Evolutionary conservation across 2,329 filamentous ascomycete species (phyloP), one percentile per base, ranked within the genome.

Genomic region (Pseudopithomyces maydicus): DNA sequence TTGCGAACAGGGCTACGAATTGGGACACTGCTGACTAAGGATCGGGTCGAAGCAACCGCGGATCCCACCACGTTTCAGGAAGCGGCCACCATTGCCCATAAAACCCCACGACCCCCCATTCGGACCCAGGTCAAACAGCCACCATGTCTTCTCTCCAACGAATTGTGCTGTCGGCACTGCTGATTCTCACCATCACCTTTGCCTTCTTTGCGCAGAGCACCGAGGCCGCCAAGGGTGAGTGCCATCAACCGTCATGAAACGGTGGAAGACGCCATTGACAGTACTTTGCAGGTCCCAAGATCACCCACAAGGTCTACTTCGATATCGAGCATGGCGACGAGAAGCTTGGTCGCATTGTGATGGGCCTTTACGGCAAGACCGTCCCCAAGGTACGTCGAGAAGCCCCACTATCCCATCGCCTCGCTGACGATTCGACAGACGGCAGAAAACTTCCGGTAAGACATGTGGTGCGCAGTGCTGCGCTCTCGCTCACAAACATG

Each of bases 301-400:
- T 97, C 82, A 97, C 93, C 71, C 84, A 91, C 84, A 97, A 96
- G 87, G 85, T 95, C 79, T 95, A 87, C 84, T 94, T 96, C 77
- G 91, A 95, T 78, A 88, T 96, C 66, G 80, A 84, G 70, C 88
- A 92, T 72, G 91, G 89, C 71, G 91, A 91, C 63, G 82, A 92
- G 78, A 76, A 84, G 46, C 74, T 94, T 41, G 91, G 91, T 59
- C 87, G 89, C 61, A 84, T 96, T 66, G 88, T 91, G 66, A 86
- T 95, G 35, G 91, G 91, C 68, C 87, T 96, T 49, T 96, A 95
- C 75, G 91, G 91, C 79, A 92, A 91, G 84, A 94, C 90, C 41
- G 89, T 92, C 29, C 91, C 91, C 70, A 88, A 92, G 85, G 84
- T 85, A 72, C 65, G 63, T 43, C 12, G 8, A 49, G 42, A 36